These are phyloP conservation scores for Cymbomonas tetramitiformis DNA, from an alignment of 139 green algal species.

Conservation along the genomic window DNA sequence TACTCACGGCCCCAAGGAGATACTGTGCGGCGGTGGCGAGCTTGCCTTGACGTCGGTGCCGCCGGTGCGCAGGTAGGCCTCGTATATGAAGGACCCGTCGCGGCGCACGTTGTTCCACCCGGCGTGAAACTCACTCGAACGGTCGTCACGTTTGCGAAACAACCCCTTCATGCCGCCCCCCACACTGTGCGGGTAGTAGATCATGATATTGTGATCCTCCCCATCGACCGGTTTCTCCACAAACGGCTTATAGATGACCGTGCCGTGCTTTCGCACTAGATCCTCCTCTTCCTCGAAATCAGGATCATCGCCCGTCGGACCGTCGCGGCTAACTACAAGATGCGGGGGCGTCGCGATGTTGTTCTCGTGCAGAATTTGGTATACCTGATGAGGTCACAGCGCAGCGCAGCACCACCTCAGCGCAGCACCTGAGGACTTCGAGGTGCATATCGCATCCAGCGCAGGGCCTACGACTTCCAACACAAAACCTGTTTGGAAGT, in stretches of 20 bases:
- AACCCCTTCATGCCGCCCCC: constrained; percentile 91
- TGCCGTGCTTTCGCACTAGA: constrained; percentile 59
- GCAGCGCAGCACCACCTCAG: too few relatives aligned
- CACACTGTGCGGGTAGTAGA: constrained; percentile 94
- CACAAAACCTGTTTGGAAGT: too few relatives aligned
- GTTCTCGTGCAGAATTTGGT: constrained; percentile 45
- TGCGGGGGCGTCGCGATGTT: constrained; percentile 72
- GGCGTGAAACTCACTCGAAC: constrained; percentile 27
- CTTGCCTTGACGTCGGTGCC: constrained; percentile 99
- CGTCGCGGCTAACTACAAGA: constrained; percentile 71
- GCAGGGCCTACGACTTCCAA: too few relatives aligned
- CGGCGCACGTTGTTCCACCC: constrained; percentile 37
- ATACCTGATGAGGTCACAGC: too few relatives aligned
- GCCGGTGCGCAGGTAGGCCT: constrained; percentile 85
- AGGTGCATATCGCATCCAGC: too few relatives aligned
- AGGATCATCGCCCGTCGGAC: not conserved
- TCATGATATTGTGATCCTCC: constrained; percentile 94
- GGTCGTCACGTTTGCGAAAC: constrained; percentile 68
- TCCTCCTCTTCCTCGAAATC: constrained; percentile 76
- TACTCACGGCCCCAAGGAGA: not conserved
- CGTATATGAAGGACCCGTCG: constrained; percentile 88
- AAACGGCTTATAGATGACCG: constrained; percentile 87
- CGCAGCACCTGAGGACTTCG: too few relatives aligned
- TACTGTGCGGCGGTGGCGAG: too few relatives aligned
- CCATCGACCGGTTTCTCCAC: constrained; percentile 90